These are phyloP conservation scores for Aspergillus sparsus DNA, from an alignment of 495 filamentous ascomycete genomes.

Conservation along the genomic window DNA sequence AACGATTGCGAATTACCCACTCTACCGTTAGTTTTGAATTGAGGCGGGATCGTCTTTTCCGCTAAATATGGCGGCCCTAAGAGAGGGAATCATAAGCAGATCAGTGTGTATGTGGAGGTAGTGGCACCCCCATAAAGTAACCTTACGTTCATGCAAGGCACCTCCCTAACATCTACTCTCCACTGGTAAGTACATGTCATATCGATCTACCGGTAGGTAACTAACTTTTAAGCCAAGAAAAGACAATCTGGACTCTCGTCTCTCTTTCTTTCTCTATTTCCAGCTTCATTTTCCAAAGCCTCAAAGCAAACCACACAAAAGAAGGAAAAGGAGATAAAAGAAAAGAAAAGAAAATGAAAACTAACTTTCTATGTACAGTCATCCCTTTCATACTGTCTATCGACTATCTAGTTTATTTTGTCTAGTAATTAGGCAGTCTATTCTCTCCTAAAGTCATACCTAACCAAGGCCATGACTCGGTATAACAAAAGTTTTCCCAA, in stretches of 20 bases:
- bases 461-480: too few relatives aligned
- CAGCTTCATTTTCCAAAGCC: neutral
- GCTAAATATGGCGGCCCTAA: too few relatives aligned
- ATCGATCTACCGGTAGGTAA: neutral
- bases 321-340: constrained; percentile 2
- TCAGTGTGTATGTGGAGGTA: neutral
- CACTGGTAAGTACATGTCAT: constrained; percentile 5
- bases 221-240: neutral
- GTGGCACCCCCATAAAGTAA: neutral
- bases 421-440: too few relatives aligned
- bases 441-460: too few relatives aligned
- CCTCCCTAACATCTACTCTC: constrained; percentile 4
- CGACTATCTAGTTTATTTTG: too few relatives aligned
- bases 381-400: too few relatives aligned
- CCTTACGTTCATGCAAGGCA: constrained; percentile 21
- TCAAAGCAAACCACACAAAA: neutral
- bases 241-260: too few relatives aligned
- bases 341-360: neutral
- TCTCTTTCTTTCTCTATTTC: constrained; percentile 9
- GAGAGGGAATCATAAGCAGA: too few relatives aligned
- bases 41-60: too few relatives aligned
- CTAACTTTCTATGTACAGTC: neutral
- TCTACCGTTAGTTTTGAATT: too few relatives aligned
- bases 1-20: too few relatives aligned
- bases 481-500: too few relatives aligned